phyloP scores from a whole-genome alignment of 495 filamentous ascomycete species.

The Astrothelium subdiscretum region DNA sequence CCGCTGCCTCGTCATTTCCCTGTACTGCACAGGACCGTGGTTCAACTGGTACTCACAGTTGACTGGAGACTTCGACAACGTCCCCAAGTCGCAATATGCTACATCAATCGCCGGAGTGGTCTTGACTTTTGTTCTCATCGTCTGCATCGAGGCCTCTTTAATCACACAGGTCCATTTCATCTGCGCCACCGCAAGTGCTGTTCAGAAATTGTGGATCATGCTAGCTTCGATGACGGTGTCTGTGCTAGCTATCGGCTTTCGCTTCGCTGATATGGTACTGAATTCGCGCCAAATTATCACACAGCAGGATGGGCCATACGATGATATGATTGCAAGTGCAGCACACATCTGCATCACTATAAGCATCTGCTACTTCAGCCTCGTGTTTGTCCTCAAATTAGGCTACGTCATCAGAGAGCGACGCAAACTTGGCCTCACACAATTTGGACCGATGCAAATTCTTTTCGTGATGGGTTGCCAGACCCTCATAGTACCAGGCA shows the following conservation, averaged over 20 bases:
- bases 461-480: conserved; percentile 67
- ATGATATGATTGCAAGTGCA: conserved; percentile 31
- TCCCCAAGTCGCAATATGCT: conserved; percentile 36
- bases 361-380: conserved; percentile 64
- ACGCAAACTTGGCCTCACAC: conserved; percentile 41
- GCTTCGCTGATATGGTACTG: conserved; percentile 43
- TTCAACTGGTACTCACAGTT: conserved; percentile 47
- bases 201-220: conserved; percentile 35
- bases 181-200: conserved; percentile 33
- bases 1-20: conserved; percentile 28
- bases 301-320: conserved; percentile 21
- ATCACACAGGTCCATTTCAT: conserved; percentile 63
- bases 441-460: conserved; percentile 57
- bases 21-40: conserved; percentile 50
- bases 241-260: conserved; percentile 46
- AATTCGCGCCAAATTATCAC: conserved; percentile 25
- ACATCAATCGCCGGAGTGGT: conserved; percentile 42
- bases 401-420: conserved; percentile 48
- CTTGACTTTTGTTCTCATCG: conserved; percentile 45
- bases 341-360: conserved; percentile 46
- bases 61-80: conserved; percentile 42
- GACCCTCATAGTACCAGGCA: conserved; percentile 70
- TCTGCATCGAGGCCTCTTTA: conserved; percentile 53
- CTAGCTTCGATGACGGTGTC: conserved; percentile 41
- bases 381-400: conserved; percentile 61